Conservation (phyloP, 129 eudicot species). For the Flaveria bidentis region DNA sequence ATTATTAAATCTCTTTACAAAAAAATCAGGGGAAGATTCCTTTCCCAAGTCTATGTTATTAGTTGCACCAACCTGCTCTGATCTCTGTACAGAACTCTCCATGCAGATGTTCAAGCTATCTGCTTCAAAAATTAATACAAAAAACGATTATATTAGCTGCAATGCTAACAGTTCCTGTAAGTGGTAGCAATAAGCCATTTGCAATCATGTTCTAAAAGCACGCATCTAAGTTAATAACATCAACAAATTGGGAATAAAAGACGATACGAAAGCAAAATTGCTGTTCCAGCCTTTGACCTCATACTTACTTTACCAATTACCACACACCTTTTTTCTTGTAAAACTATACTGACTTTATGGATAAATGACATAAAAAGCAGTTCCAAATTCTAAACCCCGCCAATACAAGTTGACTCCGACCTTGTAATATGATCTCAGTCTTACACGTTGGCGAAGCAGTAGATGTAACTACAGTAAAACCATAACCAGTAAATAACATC, state of each 20-base stretch:
- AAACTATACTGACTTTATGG: background rate
- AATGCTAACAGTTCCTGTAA: background rate
- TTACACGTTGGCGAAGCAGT: background rate
- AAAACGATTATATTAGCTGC: background rate
- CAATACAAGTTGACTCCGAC: background rate
- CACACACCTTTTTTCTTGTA: background rate
- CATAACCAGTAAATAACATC: too few relatives aligned
- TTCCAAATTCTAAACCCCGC: background rate
- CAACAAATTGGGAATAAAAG: background rate
- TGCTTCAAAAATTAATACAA: constrained; percentile 30
- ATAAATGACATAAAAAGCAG: background rate
- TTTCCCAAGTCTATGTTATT: constrained; percentile 62
- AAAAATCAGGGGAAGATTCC: constrained; percentile 76
- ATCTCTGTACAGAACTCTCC: constrained; percentile 39
- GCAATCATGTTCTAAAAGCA: constrained; percentile 4
- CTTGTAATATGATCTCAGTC: background rate
- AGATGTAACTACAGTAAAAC: background rate
- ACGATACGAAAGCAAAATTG: constrained; percentile 5
- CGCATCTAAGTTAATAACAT: constrained; percentile 8
- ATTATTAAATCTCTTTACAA: constrained; percentile 63
- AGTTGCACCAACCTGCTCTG: constrained; percentile 78
- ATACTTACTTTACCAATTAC: background rate
- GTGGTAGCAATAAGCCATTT: constrained; percentile 11
- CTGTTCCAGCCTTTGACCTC: constrained; percentile 26
- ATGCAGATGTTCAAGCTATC: constrained; percentile 38